Evolutionary conservation across 139 green algal genomes (phyloP).

Genomic region (Zygnema cylindricum): DNA sequence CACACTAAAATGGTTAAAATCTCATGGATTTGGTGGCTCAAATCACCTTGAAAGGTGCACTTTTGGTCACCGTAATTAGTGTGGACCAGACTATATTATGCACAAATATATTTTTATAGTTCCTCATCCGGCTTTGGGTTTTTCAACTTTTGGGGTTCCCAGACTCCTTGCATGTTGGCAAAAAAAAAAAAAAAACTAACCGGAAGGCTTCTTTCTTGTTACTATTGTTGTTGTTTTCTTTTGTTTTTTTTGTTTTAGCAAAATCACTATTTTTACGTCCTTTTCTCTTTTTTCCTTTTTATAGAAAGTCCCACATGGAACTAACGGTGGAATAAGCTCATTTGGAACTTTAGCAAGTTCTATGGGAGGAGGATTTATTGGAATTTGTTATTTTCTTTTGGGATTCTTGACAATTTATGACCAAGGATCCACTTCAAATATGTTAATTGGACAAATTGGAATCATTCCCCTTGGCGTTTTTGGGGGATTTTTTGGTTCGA

Average conservation of each 20-base stretch:
- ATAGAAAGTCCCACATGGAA: constrained; percentile 76
- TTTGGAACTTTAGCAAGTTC: constrained; percentile 76
- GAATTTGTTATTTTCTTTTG: constrained; percentile 67
- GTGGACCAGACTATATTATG: background rate
- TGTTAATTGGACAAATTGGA: constrained; percentile 32
- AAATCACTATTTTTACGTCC: background rate
- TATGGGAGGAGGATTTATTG: constrained; percentile 81
- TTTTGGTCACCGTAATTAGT: background rate
- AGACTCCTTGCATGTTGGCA: background rate
- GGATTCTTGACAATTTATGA: background rate
- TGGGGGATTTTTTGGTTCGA: constrained; percentile 79
- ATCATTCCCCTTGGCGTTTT: constrained; percentile 67
- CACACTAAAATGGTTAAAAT: background rate
- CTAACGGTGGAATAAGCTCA: constrained; percentile 83
- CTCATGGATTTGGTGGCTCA: background rate
- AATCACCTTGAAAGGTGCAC: background rate
- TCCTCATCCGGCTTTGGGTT: background rate
- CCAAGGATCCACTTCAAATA: constrained; percentile 17
- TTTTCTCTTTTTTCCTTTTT: constrained; percentile 21
- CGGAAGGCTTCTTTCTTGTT: no score
- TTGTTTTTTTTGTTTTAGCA: background rate
- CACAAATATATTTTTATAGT: background rate
- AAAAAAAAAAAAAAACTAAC: no score
- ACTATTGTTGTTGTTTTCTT: background rate
- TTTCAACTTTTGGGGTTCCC: background rate